Evolutionary conservation across 108 stramenopile genomes (phyloP), one percentile per base, ranked within the genome.

Genomic region (Nitzschia putrida): DNA sequence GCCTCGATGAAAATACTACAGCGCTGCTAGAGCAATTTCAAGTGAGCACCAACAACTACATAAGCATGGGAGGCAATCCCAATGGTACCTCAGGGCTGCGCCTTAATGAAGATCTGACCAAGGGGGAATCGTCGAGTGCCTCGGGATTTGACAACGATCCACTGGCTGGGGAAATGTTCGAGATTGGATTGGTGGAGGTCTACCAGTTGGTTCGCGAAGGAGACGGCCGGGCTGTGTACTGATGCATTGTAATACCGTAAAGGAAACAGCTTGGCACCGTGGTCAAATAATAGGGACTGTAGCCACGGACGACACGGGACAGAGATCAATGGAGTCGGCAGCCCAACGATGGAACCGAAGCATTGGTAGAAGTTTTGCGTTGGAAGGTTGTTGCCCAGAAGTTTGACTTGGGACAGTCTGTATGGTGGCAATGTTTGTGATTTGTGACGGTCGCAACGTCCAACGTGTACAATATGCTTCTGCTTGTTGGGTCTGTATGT

Each of bases 71-170:
- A 39, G 87, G 85, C 21, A 91, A 91, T 66, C 24, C 47, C 0
- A 76, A 85, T 47, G 93, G 90, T 37, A 74, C 78, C 0, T 73
- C 82, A 68, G 93, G 87, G 1, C 51, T 94, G 8, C 72, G 93
- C 37, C 68, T 94, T 42, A 88, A 94, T 66, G 85, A 91, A 72
- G 93, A 94, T 58, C 49, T 94, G 52, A 86, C 80, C 39, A 77
- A 69, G 57, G 93, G 84, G 0, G 85, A 85, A 70, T 85, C 86
- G 40, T 64, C 83, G 14, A 40, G 75, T 0, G 88, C 92, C 0
- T 63, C 74, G 40, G 92, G 89, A 13, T 93, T 91, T 68, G 78
- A 85, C 8, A 93, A 91, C 65, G 87, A 91, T 53, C 88, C 88
- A 34, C 68, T 93, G 43, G 29, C 24, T 2, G 57, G 58, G 18